A percentile compares a stretch with the other conserved stretches of the same genome.
These are phyloP conservation scores for Grosmannia serpens DNA, from an alignment of 2,329 filamentous ascomycete genomes.

Conservation along the genomic window DNA sequence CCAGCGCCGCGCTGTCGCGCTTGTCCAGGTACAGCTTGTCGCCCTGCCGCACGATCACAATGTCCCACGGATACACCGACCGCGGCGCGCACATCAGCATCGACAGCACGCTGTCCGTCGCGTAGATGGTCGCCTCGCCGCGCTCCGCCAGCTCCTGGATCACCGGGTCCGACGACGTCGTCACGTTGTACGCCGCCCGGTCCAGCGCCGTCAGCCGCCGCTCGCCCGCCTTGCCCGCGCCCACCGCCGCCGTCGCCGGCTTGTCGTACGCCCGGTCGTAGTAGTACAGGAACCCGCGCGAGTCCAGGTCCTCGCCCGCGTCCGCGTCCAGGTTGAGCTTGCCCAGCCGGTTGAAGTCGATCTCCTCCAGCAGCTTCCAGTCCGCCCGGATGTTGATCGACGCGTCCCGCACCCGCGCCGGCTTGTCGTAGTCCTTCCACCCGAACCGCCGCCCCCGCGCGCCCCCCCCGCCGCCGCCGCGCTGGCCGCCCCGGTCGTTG, in stretches of 20 bases:
- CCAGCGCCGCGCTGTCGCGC: conserved; percentile 85
- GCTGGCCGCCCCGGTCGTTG: conserved; percentile 48
- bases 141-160: conserved; percentile 96
- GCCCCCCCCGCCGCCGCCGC: conserved; percentile 56
- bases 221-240: conserved; percentile 58
- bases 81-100: conserved; percentile 99
- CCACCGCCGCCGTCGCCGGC: conserved; percentile 48
- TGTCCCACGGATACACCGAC: conserved; percentile 96
- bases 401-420: conserved; percentile 86
- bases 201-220: conserved; percentile 81
- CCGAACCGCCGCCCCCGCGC: conserved; percentile 80
- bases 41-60: conserved; percentile 84
- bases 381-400: conserved; percentile 94
- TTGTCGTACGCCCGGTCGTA: conserved; percentile 96
- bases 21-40: conserved; percentile 99
- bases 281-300: conserved; percentile 96
- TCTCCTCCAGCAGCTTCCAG: conserved; percentile 94
- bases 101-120: conserved; percentile 91
- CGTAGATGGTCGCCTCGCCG: conserved; percentile 92
- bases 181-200: conserved; percentile 95
- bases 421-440: conserved; percentile 99
- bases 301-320: conserved; percentile 88
- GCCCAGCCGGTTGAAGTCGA: conserved; percentile 88
- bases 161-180: conserved; percentile 87
- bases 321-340: conserved; percentile 95